Evolutionary conservation across 805 yeast genomes (phyloP), one percentile per base, ranked within the genome.

Genomic region (Sugiyamaella floridensis): DNA sequence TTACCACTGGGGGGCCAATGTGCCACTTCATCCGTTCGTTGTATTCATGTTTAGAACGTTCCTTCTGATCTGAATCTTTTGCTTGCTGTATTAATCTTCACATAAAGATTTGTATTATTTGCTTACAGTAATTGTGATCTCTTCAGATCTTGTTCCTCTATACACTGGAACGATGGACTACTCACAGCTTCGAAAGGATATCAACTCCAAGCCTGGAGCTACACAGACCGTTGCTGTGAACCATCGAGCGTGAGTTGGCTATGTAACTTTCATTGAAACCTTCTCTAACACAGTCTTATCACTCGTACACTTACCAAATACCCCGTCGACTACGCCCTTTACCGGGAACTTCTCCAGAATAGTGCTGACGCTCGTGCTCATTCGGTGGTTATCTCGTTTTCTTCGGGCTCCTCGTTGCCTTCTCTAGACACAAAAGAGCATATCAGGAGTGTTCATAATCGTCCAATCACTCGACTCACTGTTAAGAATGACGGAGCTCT

Each of bases 311-410:
- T 71, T 45, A 70, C 75, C 2, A 71, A 71, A 51, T 71, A 71
- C 52, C 75, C 75, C 14, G 73, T 71, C 1, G 75, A 71, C 53
- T 71, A 64, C 57, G 75, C 75, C 0, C 55, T 71, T 37, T 71
- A 60, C 48, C 59, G 75, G 6, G 75, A 71, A 54, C 59, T 71
- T 48, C 64, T 71, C 10, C 75, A 71, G 54, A 71, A 71, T 50
- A 65, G 72, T 47, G 73, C 73, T 14, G 75, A 71, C 52, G 75
- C 75, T 0, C 58, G 61, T 14, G 72, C 75, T 1, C 49, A 60
- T 11, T 56, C 59, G 11, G 74, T 71, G 12, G 58, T 58, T 1
- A 67, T 71, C 37, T 56, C 58, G 37, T 70, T 69, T 52, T 43
- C 43, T 11, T 32, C 47, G n/a, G 51, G 49, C 14, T 55, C 64